Percentiles rank a stretch among this genome's conserved stretches.
These are phyloP conservation scores for Boletus patriciae DNA, from an alignment of 768 basidiomycete species.

Conservation along the genomic window DNA sequence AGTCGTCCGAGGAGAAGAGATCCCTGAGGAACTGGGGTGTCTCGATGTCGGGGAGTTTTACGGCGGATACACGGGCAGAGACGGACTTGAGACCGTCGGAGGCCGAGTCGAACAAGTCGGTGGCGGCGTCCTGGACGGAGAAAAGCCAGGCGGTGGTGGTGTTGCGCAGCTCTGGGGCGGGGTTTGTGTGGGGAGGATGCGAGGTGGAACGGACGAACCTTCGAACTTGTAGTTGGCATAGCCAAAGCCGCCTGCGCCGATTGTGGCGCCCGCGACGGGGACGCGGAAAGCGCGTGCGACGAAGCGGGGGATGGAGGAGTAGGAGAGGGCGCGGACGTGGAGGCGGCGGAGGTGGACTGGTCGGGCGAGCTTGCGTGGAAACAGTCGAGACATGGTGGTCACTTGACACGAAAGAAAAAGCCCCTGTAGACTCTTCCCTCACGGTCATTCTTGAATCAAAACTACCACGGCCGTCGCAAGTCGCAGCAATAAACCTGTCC, in stretches of 20 bases:
- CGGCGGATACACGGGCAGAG: constrained; percentile 55
- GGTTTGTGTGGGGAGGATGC: background rate
- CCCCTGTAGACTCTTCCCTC: too few relatives aligned
- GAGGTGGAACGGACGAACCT: constrained; percentile 48
- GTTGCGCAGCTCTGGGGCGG: constrained; percentile 63
- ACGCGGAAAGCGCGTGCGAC: constrained; percentile 85
- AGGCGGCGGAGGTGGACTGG: constrained; percentile 50
- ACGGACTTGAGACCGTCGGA: constrained; percentile 65
- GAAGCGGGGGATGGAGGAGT: constrained; percentile 86
- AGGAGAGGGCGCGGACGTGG: constrained; percentile 77
- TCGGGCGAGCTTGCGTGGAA: too few relatives aligned
- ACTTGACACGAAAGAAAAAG: too few relatives aligned
- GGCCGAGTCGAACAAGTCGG: constrained; percentile 67
- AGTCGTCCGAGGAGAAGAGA: constrained; percentile 42
- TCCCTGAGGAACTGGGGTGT: constrained; percentile 70
- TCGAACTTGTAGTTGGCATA: constrained; percentile 98
- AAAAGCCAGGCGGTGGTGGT: constrained; percentile 66
- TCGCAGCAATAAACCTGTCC: too few relatives aligned
- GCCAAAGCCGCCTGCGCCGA: constrained; percentile 87
- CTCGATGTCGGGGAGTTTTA: constrained; percentile 58
- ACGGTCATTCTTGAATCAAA: too few relatives aligned
- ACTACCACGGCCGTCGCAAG: too few relatives aligned
- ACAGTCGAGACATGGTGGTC: too few relatives aligned
- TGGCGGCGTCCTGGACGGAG: constrained; percentile 60
- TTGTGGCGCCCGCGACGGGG: constrained; percentile 83